Evolutionary conservation across 2,329 filamentous ascomycete genomes (phyloP), one percentile per base, ranked within the genome.

Genomic region (Verticillium dahliae): DNA sequence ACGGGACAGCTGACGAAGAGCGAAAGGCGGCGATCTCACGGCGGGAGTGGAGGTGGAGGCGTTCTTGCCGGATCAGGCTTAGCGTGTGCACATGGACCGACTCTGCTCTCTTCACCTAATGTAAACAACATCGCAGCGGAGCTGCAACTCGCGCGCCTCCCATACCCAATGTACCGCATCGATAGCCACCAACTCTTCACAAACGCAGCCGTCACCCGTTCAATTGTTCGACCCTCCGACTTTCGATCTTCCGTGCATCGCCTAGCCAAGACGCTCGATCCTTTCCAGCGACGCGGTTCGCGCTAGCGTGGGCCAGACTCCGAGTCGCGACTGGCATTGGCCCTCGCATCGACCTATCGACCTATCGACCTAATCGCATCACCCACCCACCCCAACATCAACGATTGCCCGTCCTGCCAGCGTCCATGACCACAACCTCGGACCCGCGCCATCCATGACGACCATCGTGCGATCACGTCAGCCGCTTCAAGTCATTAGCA

Each of bases 401-500:
- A 37, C 37, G 52, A 35, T 34, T 56, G 54, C 56, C 33, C 31
- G n/a, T 33, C 58, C 39, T 39, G 15, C 31, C 27, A 59, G n/a
- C 41, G 34, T 38, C 37, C 34, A 52, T 52, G 45, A 52, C 45
- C 45, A 52, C 45, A 18, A 52, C 45, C 45, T 13, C 45, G 62
- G 61, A 10, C 27, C 62, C 57, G 69, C 72, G 78, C 78, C 81
- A 83, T 87, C 84, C 84, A 89, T 89, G 86, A 88, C 86, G 85
- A 88, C 86, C 75, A 79, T 88, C 76, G 80, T 88, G 75, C 82
- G 81, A 75, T 82, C 82, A 72, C 84, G 84, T 73, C 81, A 82
- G 77, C 83, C 85, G 78, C 79, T 88, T 77, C 80, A 87, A 84
- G 78, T 84, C 74, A 79, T 87, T 81, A 89, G 84, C 81, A 89